Base-by-base conservation (phyloP, 805 yeast genomes). In the Candida xiaguanensis region DNA sequence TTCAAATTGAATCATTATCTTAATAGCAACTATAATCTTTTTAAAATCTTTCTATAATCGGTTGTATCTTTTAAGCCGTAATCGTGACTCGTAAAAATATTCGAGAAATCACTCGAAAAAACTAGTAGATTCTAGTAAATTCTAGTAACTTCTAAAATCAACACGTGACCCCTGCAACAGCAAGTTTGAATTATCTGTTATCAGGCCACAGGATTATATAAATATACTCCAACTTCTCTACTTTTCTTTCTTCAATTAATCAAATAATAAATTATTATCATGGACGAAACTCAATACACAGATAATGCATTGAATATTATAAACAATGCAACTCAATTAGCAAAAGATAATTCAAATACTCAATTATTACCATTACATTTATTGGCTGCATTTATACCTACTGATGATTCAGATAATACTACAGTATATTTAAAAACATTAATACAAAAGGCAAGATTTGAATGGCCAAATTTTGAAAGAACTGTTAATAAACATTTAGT, bases 291-390 rank as follows among this genome's bases (percentile, higher is more conserved):
- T 43, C 90, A 87, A 72, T 85, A 87, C 51, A 93, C 99, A 45
- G 98, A 93, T 61, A 85, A 93, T 61, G 98, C 97, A 31, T 77
- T 88, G 52, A 80, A 76, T 39, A 77, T 91, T 44, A 72, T 93
- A 36, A 83, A 85, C 50, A 72, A 78, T 53, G 95, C 98, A 39
- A 78, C 80, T 43, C 78, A 83, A 56, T 64, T 93, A 45, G 96
- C 97, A 30, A 75, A 79, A 54, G 95, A 88, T 49, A 88, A 87
- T 55, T 74, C 84, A 36, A 89, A 93, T 63, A 72, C 91, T 7
- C 91, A 86, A 58, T 69, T 93, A 40, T 68, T 77, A 39, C 99
- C 99, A n/a, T 60, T 90, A 41, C 99, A 93, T 63, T 62, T 93
- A 41, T 68, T 91, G 46, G 97, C 95, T 13, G 96, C 98, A 16